Evolutionary conservation across 1,284 basidiomycete species (phyloP), one percentile per base, ranked within the genome.

Genomic region (Pseudozyma pruni): DNA sequence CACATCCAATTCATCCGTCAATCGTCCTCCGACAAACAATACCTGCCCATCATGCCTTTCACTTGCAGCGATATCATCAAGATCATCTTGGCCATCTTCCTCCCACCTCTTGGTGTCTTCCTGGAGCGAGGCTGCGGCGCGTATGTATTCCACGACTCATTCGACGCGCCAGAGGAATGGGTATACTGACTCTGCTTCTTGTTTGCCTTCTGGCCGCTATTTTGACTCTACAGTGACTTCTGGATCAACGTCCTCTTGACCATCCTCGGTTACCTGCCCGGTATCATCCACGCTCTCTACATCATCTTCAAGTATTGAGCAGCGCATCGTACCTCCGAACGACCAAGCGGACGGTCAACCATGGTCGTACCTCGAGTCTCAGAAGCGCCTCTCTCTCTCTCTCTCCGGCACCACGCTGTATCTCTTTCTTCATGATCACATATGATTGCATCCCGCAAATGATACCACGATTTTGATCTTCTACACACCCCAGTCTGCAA

Each of bases 231-330:
- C 58, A 70, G 60, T 53, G 59, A 67, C 64, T 66, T 60, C 43
- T 68, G 58, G 59, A 58, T 75, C 57, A 71, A 72, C 68, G 66
- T 78, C 41, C 57, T 76, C 38, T 58, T 75, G 51, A 75, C 71
- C 48, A 78, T 78, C 45, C 74, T 78, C 33, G 75, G 75, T 60
- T 77, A 66, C 49, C 17, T 67, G 22, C 68, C 75, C 20, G 75
- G 75, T 57, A 78, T 78, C 72, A 71, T 78, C 57, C 74, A 76
- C 72, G 75, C 75, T 33, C 63, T 77, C 38, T 77, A 77, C 73
- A 67, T 77, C 56, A 77, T 77, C 58, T 69, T 77, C 73, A 75
- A 72, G 53, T 75, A 74, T 43, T 75, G 55, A 66, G 60, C 49
- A 52, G 14, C n/a, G n/a, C n/a, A n/a, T n/a, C n/a, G n/a, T n/a